Percentiles rank a stretch among this genome's conserved stretches.
These are phyloP conservation scores for Eimeria necatrix DNA, from an alignment of 169 alveolate genomes.

Conservation along the genomic window DNA sequence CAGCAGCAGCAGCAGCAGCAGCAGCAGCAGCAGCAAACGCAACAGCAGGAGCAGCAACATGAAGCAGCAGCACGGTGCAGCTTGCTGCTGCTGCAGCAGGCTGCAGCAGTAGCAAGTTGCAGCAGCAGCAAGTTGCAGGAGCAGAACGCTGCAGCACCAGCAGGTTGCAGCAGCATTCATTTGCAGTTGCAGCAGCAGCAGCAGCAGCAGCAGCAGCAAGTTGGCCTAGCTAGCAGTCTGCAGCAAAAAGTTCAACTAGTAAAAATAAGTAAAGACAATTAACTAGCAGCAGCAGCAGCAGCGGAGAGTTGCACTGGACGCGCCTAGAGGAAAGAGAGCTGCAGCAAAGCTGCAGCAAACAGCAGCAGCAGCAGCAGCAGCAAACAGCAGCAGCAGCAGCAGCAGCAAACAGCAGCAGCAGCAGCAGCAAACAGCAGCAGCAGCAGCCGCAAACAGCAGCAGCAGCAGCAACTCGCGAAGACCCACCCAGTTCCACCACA, in stretches of 20 bases:
- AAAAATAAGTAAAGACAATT: too few relatives aligned
- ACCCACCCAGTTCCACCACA: slow-evolving; percentile 32
- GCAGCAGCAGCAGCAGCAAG: too few relatives aligned
- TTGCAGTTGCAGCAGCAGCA: neutral
- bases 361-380: neutral
- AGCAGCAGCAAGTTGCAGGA: too few relatives aligned
- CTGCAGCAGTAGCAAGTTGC: too few relatives aligned
- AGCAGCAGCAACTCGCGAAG: neutral
- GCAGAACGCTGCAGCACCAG: neutral
- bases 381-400: neutral
- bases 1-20: slow-evolving; percentile 33
- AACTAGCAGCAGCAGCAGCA: neutral
- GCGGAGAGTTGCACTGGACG: neutral
- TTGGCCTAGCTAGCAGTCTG: too few relatives aligned
- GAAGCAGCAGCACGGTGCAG: neutral
- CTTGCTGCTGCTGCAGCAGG: neutral
- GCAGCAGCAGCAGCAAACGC: neutral
- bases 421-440: neutral
- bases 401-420: neutral
- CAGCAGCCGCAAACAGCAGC: neutral
- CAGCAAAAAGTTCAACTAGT: too few relatives aligned
- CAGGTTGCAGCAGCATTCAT: neutral
- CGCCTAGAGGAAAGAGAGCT: too few relatives aligned
- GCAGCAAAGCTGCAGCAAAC: neutral
- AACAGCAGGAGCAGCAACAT: neutral